Evolutionary conservation across 352 stramenopile genomes (phyloP).

Genomic region (Saprolegnia parasitica): DNA sequence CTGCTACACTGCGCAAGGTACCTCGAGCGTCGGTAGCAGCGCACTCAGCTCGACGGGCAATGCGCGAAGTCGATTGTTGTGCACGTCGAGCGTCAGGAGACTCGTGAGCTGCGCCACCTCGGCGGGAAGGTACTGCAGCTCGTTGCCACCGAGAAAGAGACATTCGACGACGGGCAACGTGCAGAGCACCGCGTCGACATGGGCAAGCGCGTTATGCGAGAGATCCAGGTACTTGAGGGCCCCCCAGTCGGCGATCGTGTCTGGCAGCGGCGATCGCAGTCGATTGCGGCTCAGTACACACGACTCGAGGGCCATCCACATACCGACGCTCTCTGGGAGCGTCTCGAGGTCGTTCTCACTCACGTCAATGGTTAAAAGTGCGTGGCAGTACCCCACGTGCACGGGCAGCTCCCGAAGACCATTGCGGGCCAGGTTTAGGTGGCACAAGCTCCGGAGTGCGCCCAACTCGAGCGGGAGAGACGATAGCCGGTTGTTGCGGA

Average conservation of each 20-base stretch:
- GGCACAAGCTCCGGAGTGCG: slow-evolving; percentile 42
- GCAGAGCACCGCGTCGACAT: slow-evolving; percentile 50
- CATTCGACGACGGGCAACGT: slow-evolving; percentile 46
- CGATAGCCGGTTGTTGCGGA: slow-evolving; percentile 6
- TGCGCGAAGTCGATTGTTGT: slow-evolving; percentile 50
- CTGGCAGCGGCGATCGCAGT: slow-evolving; percentile 39
- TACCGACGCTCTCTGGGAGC: slow-evolving; percentile 8
- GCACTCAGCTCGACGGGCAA: slow-evolving; percentile 52
- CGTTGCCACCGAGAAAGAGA: slow-evolving; percentile 50
- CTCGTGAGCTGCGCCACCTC: slow-evolving; percentile 38
- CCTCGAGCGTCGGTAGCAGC: slow-evolving; percentile 49
- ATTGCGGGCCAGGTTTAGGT: slow-evolving; percentile 64
- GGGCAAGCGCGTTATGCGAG: slow-evolving; percentile 44
- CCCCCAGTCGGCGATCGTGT: slow-evolving; percentile 38
- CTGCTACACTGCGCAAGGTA: slow-evolving; percentile 22
- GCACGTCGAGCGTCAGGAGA: slow-evolving; percentile 57
- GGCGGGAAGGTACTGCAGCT: slow-evolving; percentile 40
- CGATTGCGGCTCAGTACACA: slow-evolving; percentile 58
- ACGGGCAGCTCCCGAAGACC: slow-evolving; percentile 43
- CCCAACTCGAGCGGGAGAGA: slow-evolving; percentile 40
- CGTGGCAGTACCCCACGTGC: slow-evolving; percentile 52
- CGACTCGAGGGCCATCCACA: slow-evolving; percentile 34
- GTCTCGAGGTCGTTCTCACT: slow-evolving; percentile 11
- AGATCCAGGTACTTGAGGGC: slow-evolving; percentile 57
- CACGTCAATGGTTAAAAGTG: slow-evolving; percentile 3